Base-by-base conservation (phyloP, 345 rosid genomes). In the Angophora floribunda region DNA sequence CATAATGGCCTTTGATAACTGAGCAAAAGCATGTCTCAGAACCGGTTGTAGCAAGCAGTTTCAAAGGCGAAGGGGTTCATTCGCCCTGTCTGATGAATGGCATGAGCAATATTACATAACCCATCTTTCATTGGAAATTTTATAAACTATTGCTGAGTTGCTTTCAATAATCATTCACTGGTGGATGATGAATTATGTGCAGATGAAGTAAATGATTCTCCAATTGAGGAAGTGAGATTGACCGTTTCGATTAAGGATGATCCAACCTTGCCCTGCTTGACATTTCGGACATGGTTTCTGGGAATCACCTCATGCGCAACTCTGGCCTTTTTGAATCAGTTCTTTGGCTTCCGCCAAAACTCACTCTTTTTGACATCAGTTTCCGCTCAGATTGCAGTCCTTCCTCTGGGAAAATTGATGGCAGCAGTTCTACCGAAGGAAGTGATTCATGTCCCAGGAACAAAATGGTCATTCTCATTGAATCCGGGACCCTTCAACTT, bases 401-500 rank as follows among this genome's bases (percentile, higher is more conserved):
- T 93, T 32, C 95, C 94, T 7, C 17, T 88, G 0, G 95, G 92
- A 45, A 91, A 87, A 30, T 32, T 92, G 14, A 92, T 93, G 93
- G 93, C 93, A 1, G 91, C 93, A 47, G 61, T 90, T 63, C 89
- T 94, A 13, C 94, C 93, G 1, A 84, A n/a, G 9, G 91, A 86
- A 51, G 6, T 6, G 6, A 17, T 94, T 13, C 44, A 41, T 28
- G 61, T 94, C 82, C 95, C 91, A 6, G 36, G 89, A 80, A 93
- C 93, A 7, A 89, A 88, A 50, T 92, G 92, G 92, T 88, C 93
- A 4, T 90, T 93, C 82, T 93, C 94, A 16, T 67, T 93, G 85
- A 93, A 93, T 90, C 94, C 93, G 52, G 93, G 95, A 82, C 95
- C 95, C 32, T 93, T 93, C 88, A 94, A 91, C 90, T 47, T 93